Percentiles rank a stretch among this genome's conserved stretches.
phyloP scores from a whole-genome alignment of 75 land plant species.

The Chamaecyparis obtusa region DNA sequence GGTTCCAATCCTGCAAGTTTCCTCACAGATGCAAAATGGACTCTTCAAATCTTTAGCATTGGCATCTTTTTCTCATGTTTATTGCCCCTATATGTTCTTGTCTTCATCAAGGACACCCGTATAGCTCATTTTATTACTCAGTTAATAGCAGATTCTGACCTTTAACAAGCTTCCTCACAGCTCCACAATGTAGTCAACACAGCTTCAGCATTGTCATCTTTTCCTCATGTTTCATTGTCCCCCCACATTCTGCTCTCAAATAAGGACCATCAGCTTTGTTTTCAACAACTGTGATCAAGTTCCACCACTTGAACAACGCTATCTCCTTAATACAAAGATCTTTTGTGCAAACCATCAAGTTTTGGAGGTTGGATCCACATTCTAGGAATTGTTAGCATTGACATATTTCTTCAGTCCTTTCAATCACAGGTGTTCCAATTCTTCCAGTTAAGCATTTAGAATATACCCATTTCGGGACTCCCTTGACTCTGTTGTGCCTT shows the following conservation, averaged over 20 bases:
- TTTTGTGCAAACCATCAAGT: too few species aligned
- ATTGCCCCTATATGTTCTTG: too few species aligned
- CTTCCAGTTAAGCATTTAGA: too few species aligned
- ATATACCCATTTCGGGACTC: too few species aligned
- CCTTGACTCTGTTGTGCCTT: too few species aligned
- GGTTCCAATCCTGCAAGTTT: not conserved
- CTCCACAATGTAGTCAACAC: not conserved
- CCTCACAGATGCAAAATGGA: not conserved
- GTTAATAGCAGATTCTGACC: not conserved
- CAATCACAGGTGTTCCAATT: too few species aligned
- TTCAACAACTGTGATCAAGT: not conserved
- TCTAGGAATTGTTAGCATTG: too few species aligned
- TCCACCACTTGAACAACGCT: not conserved
- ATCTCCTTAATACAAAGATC: not conserved
- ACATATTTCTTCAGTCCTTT: too few species aligned
- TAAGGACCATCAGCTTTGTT: not conserved
- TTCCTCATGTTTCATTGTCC: not conserved
- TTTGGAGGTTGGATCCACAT: too few species aligned
- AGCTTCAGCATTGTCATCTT: not conserved
- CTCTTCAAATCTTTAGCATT: not conserved
- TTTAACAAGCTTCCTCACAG: not conserved
- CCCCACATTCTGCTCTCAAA: not conserved
- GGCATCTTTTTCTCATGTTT: not conserved
- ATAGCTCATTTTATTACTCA: not conserved
- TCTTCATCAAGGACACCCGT: not conserved